These are phyloP conservation scores for Paraphoma chrysanthemicola DNA, from an alignment of 2,329 filamentous ascomycete species.

Conservation along the genomic window DNA sequence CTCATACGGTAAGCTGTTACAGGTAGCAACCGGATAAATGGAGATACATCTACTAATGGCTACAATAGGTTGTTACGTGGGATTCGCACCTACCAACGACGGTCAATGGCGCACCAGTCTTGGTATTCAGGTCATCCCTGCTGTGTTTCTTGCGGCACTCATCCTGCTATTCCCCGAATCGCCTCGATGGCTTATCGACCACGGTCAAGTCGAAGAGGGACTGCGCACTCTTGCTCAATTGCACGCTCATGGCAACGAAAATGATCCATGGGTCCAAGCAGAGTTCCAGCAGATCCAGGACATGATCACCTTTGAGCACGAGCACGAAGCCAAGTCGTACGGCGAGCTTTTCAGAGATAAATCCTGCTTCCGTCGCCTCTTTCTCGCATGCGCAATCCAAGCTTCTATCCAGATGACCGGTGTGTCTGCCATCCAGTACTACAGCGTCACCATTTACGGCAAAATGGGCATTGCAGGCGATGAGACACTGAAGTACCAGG, in stretches of 20 bases:
- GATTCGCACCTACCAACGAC: slow-evolving; percentile 55
- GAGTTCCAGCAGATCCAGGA: slow-evolving; percentile 77
- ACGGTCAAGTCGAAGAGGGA: slow-evolving; percentile 70
- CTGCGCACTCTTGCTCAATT: slow-evolving; percentile 71
- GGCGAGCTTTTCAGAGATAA: slow-evolving; percentile 70
- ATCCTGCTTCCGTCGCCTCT: slow-evolving; percentile 74
- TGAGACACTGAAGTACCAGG: slow-evolving; percentile 76
- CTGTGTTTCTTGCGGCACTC: slow-evolving; percentile 66
- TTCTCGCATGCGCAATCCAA: slow-evolving; percentile 73
- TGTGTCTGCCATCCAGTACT: slow-evolving; percentile 71
- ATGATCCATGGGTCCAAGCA: slow-evolving; percentile 73
- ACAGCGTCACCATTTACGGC: slow-evolving; percentile 70
- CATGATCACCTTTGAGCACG: slow-evolving; percentile 69
- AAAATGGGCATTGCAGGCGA: slow-evolving; percentile 72
- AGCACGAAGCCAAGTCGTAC: slow-evolving; percentile 74
- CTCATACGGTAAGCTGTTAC: slow-evolving; percentile 64
- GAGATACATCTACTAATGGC: background rate
- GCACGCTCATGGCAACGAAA: slow-evolving; percentile 71
- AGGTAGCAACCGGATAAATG: background rate
- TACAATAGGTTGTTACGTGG: slow-evolving; percentile 54
- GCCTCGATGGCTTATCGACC: slow-evolving; percentile 75
- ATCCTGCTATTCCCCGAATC: slow-evolving; percentile 77
- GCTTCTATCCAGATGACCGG: slow-evolving; percentile 80
- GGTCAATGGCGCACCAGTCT: slow-evolving; percentile 69
- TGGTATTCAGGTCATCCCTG: slow-evolving; percentile 75